These are phyloP conservation scores for Ceratobasidium sp. DNA, from an alignment of 1,284 basidiomycete species.

Conservation along the genomic window DNA sequence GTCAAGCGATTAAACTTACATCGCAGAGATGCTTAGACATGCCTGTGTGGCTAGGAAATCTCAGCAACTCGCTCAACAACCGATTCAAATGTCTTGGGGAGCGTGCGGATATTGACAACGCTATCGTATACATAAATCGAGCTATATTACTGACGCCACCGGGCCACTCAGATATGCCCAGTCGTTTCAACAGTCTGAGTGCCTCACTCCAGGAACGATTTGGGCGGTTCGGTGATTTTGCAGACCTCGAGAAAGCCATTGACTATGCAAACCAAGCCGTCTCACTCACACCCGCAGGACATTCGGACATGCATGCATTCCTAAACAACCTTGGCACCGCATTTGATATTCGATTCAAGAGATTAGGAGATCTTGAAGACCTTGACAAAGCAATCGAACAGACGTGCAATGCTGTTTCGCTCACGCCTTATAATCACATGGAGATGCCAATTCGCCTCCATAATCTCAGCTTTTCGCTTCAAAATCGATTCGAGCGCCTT, in stretches of 20 bases:
- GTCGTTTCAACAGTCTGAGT: conserved; percentile 1
- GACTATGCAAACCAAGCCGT: neutral
- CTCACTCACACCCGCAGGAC: neutral
- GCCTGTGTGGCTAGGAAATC: neutral
- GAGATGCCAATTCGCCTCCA: neutral
- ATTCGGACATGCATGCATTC: neutral
- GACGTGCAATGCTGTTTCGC: neutral
- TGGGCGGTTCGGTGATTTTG: neutral
- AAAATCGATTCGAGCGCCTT: neutral
- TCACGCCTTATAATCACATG: neutral
- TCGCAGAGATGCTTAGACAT: too few species aligned
- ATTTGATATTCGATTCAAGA: conserved; percentile 4
- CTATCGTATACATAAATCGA: neutral
- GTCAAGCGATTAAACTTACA: neutral
- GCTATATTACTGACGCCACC: neutral
- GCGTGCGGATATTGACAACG: conserved; percentile 2
- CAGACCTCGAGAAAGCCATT: conserved; percentile 9
- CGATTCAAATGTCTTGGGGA: conserved; percentile 1
- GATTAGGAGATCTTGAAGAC: neutral
- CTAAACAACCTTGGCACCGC: conserved; percentile 1
- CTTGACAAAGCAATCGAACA: neutral
- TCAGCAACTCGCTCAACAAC: neutral
- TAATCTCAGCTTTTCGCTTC: neutral
- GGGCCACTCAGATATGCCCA: neutral
- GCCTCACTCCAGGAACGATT: neutral